Evolutionary conservation across 441 rosid genomes (phyloP).

Genomic region (Populus tomentosa): DNA sequence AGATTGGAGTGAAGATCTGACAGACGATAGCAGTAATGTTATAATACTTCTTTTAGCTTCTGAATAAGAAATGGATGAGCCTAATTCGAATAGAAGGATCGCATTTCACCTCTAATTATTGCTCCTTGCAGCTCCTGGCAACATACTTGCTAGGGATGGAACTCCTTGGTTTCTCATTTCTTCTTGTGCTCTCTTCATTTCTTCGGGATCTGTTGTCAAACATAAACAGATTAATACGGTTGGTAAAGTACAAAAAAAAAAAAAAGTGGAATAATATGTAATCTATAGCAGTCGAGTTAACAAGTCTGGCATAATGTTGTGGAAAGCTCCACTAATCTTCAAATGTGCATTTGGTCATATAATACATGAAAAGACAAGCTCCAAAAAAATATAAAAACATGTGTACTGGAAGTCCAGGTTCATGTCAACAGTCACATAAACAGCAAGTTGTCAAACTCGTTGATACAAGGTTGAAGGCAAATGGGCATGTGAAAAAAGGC

Average conservation of each 20-base stretch:
- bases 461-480: background rate
- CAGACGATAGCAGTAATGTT: no score
- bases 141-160: slow-evolving; percentile 76
- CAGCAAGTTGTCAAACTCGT: background rate
- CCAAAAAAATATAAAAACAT: background rate
- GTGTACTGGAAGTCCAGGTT: background rate
- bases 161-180: slow-evolving; percentile 96
- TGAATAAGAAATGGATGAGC: no score
- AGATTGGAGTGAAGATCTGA: no score
- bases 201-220: slow-evolving; percentile 81
- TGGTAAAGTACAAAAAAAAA: no score
- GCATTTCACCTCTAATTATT: slow-evolving; percentile 14
- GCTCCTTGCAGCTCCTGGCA: slow-evolving; percentile 67
- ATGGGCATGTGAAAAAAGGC: background rate
- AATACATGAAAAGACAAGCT: background rate
- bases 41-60: background rate
- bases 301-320: background rate
- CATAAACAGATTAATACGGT: background rate
- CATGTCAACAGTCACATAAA: background rate
- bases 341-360: background rate
- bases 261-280: no score
- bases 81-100: background rate
- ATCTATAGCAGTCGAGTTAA: background rate
- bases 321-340: background rate
- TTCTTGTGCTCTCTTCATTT: slow-evolving; percentile 86